Evolutionary conservation across 371 early-diverging fungal species (phyloP).

Genomic region (Apophysomyces elegans): DNA sequence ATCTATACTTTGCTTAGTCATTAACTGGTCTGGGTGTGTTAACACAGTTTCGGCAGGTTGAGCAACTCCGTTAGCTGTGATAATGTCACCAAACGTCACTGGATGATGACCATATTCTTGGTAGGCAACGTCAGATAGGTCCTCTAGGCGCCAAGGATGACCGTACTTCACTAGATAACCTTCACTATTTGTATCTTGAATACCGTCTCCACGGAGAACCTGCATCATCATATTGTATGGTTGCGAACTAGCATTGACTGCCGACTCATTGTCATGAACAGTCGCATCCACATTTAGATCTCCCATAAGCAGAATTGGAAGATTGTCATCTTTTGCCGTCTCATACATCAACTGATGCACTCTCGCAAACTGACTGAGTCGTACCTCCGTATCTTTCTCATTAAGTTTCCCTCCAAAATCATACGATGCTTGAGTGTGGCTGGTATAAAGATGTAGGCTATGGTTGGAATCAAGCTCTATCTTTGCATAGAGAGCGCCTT

Average conservation of each 20-base stretch:
- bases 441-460: slow-evolving; percentile 76
- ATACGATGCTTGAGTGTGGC: slow-evolving; percentile 85
- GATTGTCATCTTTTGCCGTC: slow-evolving; percentile 30
- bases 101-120: slow-evolving; percentile 68
- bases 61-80: slow-evolving; percentile 27
- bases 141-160: slow-evolving; percentile 28
- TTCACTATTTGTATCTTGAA: slow-evolving; percentile 30
- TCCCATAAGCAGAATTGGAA: slow-evolving; percentile 70
- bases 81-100: slow-evolving; percentile 75
- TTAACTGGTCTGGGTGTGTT: slow-evolving; percentile 55
- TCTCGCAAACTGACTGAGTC: slow-evolving; percentile 64
- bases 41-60: slow-evolving; percentile 67
- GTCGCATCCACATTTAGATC: slow-evolving; percentile 82
- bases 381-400: slow-evolving; percentile 59
- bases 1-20: slow-evolving; percentile 70
- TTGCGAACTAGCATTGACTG: slow-evolving; percentile 40
- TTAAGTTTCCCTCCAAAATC: slow-evolving; percentile 45
- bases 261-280: slow-evolving; percentile 48
- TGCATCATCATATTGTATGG: slow-evolving; percentile 71
- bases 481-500: slow-evolving; percentile 82
- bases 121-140: slow-evolving; percentile 58
- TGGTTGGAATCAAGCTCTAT: slow-evolving; percentile 56
- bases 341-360: slow-evolving; percentile 70
- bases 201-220: slow-evolving; percentile 61
- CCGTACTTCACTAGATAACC: slow-evolving; percentile 21